Conservation (phyloP, 768 basidiomycete species). For the Lyophyllum shimeji region DNA sequence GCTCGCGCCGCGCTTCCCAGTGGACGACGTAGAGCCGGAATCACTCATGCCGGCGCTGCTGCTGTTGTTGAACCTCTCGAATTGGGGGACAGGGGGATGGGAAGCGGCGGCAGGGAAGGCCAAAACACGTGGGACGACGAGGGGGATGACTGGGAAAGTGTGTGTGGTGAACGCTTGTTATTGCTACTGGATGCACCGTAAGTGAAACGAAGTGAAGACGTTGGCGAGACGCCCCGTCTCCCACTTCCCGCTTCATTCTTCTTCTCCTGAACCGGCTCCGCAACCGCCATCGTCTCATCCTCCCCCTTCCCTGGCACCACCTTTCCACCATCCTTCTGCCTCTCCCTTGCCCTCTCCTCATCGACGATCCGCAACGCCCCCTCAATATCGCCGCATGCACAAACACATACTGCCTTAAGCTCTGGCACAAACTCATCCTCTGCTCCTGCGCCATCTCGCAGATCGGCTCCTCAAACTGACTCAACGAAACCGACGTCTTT, state of each 20-base stretch:
- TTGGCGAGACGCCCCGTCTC: not conserved
- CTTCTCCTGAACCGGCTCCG: not conserved
- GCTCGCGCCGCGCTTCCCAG: slow-evolving; percentile 67
- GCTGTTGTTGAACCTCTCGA: slow-evolving; percentile 3
- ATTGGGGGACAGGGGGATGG: not conserved
- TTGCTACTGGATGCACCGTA: not conserved
- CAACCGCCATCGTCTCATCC: slow-evolving; percentile 2
- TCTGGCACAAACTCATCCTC: slow-evolving; percentile 96
- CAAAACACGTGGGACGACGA: slow-evolving; percentile 3
- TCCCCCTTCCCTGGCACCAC: slow-evolving; percentile 14
- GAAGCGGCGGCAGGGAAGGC: not conserved
- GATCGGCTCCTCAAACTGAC: slow-evolving; percentile 73
- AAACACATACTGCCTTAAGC: slow-evolving; percentile 91
- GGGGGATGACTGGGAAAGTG: slow-evolving; percentile 1
- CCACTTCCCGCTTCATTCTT: not conserved
- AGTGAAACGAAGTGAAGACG: not conserved
- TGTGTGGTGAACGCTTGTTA: slow-evolving; percentile 1
- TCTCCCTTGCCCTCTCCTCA: slow-evolving; percentile 52
- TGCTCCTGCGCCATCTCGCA: slow-evolving; percentile 86
- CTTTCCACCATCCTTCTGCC: slow-evolving; percentile 17
- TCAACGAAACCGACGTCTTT: slow-evolving; percentile 57
- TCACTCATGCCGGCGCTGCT: slow-evolving; percentile 8
- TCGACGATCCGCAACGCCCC: slow-evolving; percentile 77
- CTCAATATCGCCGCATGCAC: slow-evolving; percentile 82
- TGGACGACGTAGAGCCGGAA: slow-evolving; percentile 32